phyloP scores from a whole-genome alignment of 2,329 filamentous ascomycete genomes.

The Cladorrhinum sp. region DNA sequence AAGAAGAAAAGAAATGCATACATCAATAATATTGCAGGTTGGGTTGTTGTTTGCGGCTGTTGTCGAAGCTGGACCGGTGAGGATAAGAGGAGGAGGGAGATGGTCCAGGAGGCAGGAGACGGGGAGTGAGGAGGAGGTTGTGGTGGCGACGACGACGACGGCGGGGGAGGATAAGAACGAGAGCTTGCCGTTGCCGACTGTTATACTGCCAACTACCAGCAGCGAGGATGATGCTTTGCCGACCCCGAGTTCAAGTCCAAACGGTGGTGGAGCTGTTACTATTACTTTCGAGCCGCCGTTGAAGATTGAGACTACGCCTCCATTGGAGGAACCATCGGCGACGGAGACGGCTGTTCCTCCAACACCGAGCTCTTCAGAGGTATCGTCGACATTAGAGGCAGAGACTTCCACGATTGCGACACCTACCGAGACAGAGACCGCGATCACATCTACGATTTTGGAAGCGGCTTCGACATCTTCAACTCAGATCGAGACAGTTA shows the following conservation, averaged over 20 bases:
- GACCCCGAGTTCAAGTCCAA: neutral
- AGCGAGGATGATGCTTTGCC: neutral
- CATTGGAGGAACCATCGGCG: neutral
- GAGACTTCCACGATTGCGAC: neutral
- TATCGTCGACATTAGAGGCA: neutral
- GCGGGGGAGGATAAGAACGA: neutral
- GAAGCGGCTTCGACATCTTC: neutral
- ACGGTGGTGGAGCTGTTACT: neutral
- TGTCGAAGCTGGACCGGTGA: conserved; percentile 30
- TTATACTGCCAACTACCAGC: neutral
- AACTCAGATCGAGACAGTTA: neutral
- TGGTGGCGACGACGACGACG: neutral
- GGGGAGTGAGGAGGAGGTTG: neutral
- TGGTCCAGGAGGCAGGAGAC: neutral
- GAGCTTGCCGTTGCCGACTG: neutral
- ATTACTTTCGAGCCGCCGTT: neutral
- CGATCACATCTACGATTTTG: neutral
- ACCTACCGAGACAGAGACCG: neutral
- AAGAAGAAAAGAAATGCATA: conserved; percentile 16
- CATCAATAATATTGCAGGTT: conserved; percentile 17
- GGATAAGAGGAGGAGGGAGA: neutral
- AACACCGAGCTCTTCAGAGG: neutral
- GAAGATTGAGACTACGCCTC: neutral
- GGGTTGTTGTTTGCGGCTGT: conserved; percentile 16
- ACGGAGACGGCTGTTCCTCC: neutral